These are phyloP conservation scores for Xylaria sp. DNA, from an alignment of 495 filamentous ascomycete species.

Conservation along the genomic window DNA sequence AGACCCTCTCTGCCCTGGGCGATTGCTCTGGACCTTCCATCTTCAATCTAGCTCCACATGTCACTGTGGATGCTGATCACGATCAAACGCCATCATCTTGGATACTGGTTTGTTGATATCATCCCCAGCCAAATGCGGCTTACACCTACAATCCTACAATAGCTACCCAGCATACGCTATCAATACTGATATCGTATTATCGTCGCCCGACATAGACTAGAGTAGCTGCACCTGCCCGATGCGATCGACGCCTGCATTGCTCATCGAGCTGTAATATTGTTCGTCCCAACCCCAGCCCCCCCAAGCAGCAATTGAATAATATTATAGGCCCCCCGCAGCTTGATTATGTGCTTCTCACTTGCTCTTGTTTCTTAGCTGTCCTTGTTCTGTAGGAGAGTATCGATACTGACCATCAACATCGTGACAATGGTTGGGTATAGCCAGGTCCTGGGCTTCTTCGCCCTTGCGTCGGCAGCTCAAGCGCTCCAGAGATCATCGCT, in stretches of 20 bases:
- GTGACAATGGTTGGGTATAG: slow-evolving; percentile 26
- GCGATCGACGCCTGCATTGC: slow-evolving; percentile 10
- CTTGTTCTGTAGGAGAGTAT: slow-evolving; percentile 13
- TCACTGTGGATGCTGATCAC: slow-evolving; percentile 12
- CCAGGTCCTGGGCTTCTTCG: slow-evolving; percentile 19
- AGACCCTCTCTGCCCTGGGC: background rate
- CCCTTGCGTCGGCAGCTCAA: slow-evolving; percentile 27
- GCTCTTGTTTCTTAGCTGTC: slow-evolving; percentile 16
- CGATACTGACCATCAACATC: slow-evolving; percentile 18
- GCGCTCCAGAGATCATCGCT: slow-evolving; percentile 27
- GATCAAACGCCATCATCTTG: slow-evolving; percentile 14
- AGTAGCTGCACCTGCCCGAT: slow-evolving; percentile 20
- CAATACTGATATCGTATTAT: slow-evolving; percentile 8
- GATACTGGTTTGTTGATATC: slow-evolving; percentile 17
- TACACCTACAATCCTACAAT: no score
- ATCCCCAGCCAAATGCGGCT: slow-evolving; percentile 17
- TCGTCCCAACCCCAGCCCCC: slow-evolving; percentile 1
- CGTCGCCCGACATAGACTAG: background rate
- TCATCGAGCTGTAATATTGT: slow-evolving; percentile 1
- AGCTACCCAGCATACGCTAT: background rate
- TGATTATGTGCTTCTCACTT: slow-evolving; percentile 7
- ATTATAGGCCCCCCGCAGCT: background rate
- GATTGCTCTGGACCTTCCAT: slow-evolving; percentile 22
- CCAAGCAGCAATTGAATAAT: slow-evolving; percentile 7
- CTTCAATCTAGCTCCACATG: slow-evolving; percentile 24